Conservation (phyloP, 2,329 filamentous ascomycete species). For the Sporothrix luriei region DNA sequence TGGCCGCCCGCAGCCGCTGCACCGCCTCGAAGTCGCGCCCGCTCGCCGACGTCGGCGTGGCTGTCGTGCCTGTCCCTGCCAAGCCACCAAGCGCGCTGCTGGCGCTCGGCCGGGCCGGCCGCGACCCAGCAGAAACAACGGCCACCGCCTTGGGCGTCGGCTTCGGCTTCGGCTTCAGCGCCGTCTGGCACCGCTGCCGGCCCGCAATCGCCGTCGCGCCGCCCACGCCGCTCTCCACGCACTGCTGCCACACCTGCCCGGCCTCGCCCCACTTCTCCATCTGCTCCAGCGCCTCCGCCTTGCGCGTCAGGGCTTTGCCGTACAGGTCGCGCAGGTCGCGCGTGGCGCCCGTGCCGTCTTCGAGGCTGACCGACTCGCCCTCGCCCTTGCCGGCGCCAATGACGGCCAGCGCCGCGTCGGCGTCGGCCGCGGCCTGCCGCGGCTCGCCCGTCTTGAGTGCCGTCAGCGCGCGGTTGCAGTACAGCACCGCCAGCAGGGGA, state of each 20-base stretch:
- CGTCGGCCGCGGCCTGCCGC: conserved; percentile 81
- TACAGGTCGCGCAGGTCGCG: conserved; percentile 94
- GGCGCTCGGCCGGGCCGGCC: conserved; percentile 12
- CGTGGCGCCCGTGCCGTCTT: conserved; percentile 58
- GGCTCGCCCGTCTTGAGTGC: conserved; percentile 89
- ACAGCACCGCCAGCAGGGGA: conserved; percentile 82
- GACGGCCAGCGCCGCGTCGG: conserved; percentile 74
- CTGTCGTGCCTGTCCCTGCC: conserved; percentile 40
- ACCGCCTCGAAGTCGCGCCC: conserved; percentile 72
- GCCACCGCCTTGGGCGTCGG: conserved; percentile 37
- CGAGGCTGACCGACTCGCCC: conserved; percentile 74
- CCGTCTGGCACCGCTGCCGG: conserved; percentile 85
- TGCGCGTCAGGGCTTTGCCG: conserved; percentile 89
- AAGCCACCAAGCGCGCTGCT: conserved; percentile 36
- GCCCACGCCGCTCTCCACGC: conserved; percentile 83
- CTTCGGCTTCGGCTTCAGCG: conserved; percentile 65
- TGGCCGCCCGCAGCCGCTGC: conserved; percentile 76
- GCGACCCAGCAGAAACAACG: conserved; percentile 29
- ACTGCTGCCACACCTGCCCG: conserved; percentile 74
- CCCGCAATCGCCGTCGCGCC: conserved; percentile 82
- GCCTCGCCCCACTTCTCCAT: conserved; percentile 94
- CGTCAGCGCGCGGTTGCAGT: conserved; percentile 89
- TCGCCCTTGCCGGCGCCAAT: conserved; percentile 81
- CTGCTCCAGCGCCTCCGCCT: conserved; percentile 92
- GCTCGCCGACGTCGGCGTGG: conserved; percentile 20